Percentiles rank a stretch among this genome's conserved stretches.
phyloP scores from a whole-genome alignment of 305 asterid species.

The Fraxinus greggii region DNA sequence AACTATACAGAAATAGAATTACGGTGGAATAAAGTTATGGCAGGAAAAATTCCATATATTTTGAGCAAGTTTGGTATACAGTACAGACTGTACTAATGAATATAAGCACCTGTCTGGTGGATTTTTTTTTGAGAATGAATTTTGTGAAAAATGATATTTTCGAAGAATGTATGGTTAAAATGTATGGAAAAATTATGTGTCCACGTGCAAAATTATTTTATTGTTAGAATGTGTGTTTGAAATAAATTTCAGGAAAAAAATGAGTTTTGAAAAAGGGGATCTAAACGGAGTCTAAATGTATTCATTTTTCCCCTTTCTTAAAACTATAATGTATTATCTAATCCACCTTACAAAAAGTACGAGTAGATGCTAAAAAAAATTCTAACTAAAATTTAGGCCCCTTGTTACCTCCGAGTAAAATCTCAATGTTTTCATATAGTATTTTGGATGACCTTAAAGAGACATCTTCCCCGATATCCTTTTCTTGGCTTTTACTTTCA shows the following conservation, averaged over 20 bases:
- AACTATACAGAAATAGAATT: not conserved
- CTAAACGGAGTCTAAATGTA: no score
- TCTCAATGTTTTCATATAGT: conserved; percentile 64
- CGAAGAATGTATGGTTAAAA: no score
- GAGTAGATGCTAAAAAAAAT: conserved; percentile 3
- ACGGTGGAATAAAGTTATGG: not conserved
- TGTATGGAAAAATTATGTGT: no score
- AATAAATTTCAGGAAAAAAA: no score
- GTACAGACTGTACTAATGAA: not conserved
- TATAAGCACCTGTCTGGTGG: not conserved
- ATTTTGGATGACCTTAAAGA: conserved; percentile 37
- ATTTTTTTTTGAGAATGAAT: no score
- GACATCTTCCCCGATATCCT: conserved; percentile 33
- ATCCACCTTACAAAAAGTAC: not conserved
- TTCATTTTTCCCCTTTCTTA: not conserved
- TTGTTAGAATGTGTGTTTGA: no score
- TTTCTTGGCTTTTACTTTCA: conserved; percentile 43
- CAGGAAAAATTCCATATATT: not conserved
- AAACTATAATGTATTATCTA: not conserved
- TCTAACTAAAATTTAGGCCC: not conserved
- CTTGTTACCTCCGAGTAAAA: conserved; percentile 71
- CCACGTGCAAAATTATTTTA: no score
- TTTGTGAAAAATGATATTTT: no score
- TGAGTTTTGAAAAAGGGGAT: no score
- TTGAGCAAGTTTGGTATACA: not conserved